Evolutionary conservation across 441 rosid genomes (phyloP).

Genomic region (Geranium incanum): DNA sequence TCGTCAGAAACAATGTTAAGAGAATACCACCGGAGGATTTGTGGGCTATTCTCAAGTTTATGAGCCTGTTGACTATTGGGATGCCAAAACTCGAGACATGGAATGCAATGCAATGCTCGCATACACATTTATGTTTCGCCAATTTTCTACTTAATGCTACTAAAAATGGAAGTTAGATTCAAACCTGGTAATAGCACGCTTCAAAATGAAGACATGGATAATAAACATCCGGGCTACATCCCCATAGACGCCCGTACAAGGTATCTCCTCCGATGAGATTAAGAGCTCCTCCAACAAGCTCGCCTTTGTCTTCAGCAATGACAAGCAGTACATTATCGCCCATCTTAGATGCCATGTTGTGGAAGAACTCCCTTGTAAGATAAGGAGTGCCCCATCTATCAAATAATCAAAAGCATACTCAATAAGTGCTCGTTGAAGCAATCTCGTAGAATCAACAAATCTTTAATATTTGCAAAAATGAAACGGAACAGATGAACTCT

Average conservation of each 20-base stretch:
- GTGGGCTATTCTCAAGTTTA: neutral
- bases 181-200: constrained; percentile 94
- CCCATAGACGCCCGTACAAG: constrained; percentile 86
- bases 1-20: neutral
- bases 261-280: constrained; percentile 91
- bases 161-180: constrained; percentile 10
- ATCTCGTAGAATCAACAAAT: neutral
- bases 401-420: constrained; percentile 10
- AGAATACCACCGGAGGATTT: neutral
- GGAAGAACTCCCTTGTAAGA: constrained; percentile 83
- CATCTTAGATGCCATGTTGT: constrained; percentile 68
- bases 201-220: constrained; percentile 88
- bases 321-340: constrained; percentile 69
- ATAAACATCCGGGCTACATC: constrained; percentile 67
- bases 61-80: no score
- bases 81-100: no score
- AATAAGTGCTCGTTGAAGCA: constrained; percentile 4
- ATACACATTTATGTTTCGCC: neutral
- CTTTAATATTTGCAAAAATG: neutral
- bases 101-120: no score
- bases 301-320: constrained; percentile 78
- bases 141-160: neutral
- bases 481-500: neutral
- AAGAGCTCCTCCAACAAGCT: constrained; percentile 87
- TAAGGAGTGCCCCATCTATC: constrained; percentile 90